phyloP scores from a whole-genome alignment of 306 rosid species.

The Sicyos baderoa region DNA sequence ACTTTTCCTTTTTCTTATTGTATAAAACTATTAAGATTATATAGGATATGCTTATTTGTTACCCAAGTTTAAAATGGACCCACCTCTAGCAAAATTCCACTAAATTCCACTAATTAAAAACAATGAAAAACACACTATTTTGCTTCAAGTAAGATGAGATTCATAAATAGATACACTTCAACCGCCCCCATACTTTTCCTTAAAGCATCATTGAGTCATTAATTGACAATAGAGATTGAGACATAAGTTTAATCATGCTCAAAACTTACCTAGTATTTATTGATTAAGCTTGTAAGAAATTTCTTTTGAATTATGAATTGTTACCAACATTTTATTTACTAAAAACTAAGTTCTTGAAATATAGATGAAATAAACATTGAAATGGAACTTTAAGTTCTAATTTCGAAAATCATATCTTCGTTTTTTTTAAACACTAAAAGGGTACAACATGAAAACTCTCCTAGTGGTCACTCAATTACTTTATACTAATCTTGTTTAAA shows the following conservation, averaged over 20 bases:
- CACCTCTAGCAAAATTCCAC: neutral
- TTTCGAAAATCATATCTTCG: too few relatives aligned
- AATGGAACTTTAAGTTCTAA: too few relatives aligned
- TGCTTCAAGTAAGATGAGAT: neutral
- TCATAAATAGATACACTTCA: neutral
- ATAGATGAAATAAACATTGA: too few relatives aligned
- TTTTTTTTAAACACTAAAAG: too few relatives aligned
- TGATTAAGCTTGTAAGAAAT: neutral
- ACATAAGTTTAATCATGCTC: neutral
- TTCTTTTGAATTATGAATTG: too few relatives aligned
- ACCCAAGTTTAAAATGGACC: neutral
- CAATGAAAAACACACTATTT: neutral
- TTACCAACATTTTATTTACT: too few relatives aligned
- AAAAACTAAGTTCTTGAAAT: too few relatives aligned
- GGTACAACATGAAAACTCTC: neutral
- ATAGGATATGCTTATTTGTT: neutral
- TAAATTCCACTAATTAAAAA: neutral
- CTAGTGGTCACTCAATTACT: neutral
- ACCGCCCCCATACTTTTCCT: constrained; percentile 12
- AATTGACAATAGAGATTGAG: neutral
- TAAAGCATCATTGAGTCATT: constrained; percentile 15
- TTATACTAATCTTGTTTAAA: too few relatives aligned
- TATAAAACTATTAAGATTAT: neutral
- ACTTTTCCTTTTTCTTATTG: too few relatives aligned
- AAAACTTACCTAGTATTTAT: neutral